Base-by-base conservation (phyloP, 768 basidiomycete species). In the Serendipita sp. region DNA sequence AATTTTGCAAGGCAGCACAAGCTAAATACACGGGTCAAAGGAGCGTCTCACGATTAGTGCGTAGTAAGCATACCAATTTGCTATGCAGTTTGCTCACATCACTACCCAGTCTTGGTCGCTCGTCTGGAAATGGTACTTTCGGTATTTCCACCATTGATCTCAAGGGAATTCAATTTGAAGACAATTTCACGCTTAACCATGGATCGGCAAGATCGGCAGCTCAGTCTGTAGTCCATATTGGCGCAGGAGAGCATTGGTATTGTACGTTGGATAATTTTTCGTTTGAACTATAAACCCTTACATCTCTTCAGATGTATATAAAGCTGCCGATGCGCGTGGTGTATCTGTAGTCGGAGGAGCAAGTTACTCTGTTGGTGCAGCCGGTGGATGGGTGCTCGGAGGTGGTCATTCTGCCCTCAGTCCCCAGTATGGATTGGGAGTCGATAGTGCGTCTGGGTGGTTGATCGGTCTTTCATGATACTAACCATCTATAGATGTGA, bases 341-440 rank as follows among this genome's bases (percentile, higher is more conserved):
- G 74, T 76, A 3, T 68, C 76, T 46, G 71, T 82, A 18, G 74
- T 81, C 3, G 82, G 82, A 3, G 80, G 77, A 6, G n/a, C 73
- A 2, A 74, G 75, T 4, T 13, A 36, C 0, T 75, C 78, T 3
- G 73, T 81, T 3, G 80, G 79, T 43, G 75, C 79, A 29, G 74
- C 76, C 13, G 79, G 78, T 33, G 80, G 80, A 18, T 82, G 78
- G 77, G 63, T 77, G 2, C 69, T 74, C 33, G 81, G 81, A 11
- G 79, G 77, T 3, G 79, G 80, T 1, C 79, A 81, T 63, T 76
- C 76, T 44, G 66, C 70, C 3, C 64, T 79, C 6, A 71, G 76
- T 2, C 73, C 79, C 1, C 69, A 64, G 5, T 74, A 74, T 66
- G 80, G 80, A 13, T 73, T 80, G 16, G 77, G 77, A 4, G 55